Evolutionary conservation across 2,329 filamentous ascomycete species (phyloP).

Genomic region (Pseudogymnoascus sp.): DNA sequence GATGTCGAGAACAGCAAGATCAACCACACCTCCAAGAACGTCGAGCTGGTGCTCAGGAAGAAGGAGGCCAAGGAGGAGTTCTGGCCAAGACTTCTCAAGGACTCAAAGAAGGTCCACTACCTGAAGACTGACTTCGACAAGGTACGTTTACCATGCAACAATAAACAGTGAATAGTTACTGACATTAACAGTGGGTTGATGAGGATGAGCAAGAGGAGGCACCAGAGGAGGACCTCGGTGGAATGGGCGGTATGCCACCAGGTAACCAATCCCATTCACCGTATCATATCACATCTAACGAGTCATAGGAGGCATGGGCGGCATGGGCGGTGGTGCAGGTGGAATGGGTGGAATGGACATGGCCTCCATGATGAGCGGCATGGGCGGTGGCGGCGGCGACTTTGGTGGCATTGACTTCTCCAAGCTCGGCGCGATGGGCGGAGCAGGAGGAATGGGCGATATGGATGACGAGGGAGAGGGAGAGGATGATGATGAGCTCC

Average conservation of each 20-base stretch:
- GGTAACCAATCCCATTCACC: slow-evolving; percentile 35
- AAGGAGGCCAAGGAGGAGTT: slow-evolving; percentile 91
- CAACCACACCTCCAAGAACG: slow-evolving; percentile 78
- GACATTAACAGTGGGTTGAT: slow-evolving; percentile 25
- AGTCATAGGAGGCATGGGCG: slow-evolving; percentile 22
- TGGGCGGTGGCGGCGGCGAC: slow-evolving; percentile 46
- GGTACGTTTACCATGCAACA: slow-evolving; percentile 37
- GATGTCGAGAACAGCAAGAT: slow-evolving; percentile 76
- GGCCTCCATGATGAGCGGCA: slow-evolving; percentile 30
- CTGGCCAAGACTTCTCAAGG: slow-evolving; percentile 94
- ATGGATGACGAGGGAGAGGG: slow-evolving; percentile 35
- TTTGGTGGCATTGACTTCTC: slow-evolving; percentile 90
- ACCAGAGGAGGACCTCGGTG: slow-evolving; percentile 68
- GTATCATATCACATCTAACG: slow-evolving; percentile 1
- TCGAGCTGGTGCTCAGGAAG: slow-evolving; percentile 90
- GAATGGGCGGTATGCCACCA: slow-evolving; percentile 54
- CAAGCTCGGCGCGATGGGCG: slow-evolving; percentile 62
- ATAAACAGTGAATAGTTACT: not conserved
- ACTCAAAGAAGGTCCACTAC: slow-evolving; percentile 82
- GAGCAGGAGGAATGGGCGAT: slow-evolving; percentile 30
- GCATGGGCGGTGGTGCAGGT: slow-evolving; percentile 37
- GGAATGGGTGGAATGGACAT: slow-evolving; percentile 31
- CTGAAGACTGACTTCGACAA: slow-evolving; percentile 99
- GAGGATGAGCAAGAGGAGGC: slow-evolving; percentile 83
- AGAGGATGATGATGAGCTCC: slow-evolving; percentile 68